Evolutionary conservation across 768 basidiomycete species (phyloP).

Genomic region (Suillus spraguei): DNA sequence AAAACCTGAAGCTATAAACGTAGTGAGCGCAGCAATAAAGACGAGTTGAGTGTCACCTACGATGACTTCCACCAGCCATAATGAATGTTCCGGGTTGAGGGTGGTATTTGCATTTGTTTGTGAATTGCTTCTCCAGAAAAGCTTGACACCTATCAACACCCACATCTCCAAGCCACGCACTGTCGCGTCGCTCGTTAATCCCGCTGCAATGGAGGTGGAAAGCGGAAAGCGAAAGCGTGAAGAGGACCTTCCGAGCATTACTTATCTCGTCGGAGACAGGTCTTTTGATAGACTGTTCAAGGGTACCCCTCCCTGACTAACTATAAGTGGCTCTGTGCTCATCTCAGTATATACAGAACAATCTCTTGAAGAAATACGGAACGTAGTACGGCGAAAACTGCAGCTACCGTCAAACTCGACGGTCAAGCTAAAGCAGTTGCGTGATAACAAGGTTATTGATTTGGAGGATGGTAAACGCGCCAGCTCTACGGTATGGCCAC

Average conservation of each 20-base stretch:
- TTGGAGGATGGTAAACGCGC: slow-evolving; percentile 69
- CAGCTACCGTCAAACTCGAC: slow-evolving; percentile 41
- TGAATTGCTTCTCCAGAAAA: slow-evolving; percentile 2
- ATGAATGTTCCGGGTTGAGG: slow-evolving; percentile 24
- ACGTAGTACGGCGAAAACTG: slow-evolving; percentile 64
- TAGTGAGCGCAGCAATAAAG: slow-evolving; percentile 8
- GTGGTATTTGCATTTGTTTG: slow-evolving; percentile 30
- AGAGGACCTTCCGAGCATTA: slow-evolving; percentile 32
- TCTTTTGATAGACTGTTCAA: slow-evolving; percentile 46
- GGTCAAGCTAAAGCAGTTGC: slow-evolving; percentile 52
- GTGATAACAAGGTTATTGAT: slow-evolving; percentile 55
- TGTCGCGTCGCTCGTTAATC: slow-evolving; percentile 8
- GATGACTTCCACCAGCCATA: slow-evolving; percentile 37
- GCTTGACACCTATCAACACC: neutral
- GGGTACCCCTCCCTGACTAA: slow-evolving; percentile 29
- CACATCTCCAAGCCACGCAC: slow-evolving; percentile 1
- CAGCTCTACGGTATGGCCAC: neutral
- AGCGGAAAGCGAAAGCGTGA: slow-evolving; percentile 29
- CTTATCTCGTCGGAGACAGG: slow-evolving; percentile 37
- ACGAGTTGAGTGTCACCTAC: slow-evolving; percentile 20
- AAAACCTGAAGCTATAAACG: slow-evolving; percentile 67
- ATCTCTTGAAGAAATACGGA: slow-evolving; percentile 58
- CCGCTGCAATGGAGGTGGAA: slow-evolving; percentile 20
- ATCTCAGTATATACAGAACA: slow-evolving; percentile 45
- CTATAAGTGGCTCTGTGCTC: slow-evolving; percentile 11